A percentile compares a stretch with the other conserved stretches of the same genome.
phyloP scores from a whole-genome alignment of 331 rosid species.

The Malus hybrid region DNA sequence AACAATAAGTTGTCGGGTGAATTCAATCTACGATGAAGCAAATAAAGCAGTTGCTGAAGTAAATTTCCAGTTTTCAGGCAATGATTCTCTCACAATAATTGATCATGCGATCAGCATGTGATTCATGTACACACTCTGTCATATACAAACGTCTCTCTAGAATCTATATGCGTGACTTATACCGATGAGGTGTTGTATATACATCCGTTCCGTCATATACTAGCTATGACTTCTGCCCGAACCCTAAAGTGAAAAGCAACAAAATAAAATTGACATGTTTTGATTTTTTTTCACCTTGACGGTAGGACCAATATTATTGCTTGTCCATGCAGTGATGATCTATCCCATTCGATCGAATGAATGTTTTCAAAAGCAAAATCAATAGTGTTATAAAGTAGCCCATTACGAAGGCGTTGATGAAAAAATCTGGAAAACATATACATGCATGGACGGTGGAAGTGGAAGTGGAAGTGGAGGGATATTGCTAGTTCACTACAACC shows the following conservation, averaged over 20 bases:
- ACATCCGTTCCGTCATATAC: no score
- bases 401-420: conserved; percentile 13
- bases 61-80: neutral
- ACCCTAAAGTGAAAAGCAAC: no score
- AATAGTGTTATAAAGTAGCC: neutral
- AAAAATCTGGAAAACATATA: neutral
- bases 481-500: neutral
- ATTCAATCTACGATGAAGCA: no score
- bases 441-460: no score
- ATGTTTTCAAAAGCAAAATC: neutral
- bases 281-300: neutral
- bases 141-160: no score
- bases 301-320: neutral
- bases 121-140: no score
- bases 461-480: neutral
- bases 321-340: neutral
- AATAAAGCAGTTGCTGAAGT: no score
- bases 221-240: no score
- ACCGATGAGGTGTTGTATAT: no score
- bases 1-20: neutral
- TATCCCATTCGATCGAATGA: neutral
- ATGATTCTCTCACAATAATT: neutral
- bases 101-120: no score
- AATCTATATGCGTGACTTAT: no score
- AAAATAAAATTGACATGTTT: no score